These are phyloP conservation scores for Aspergillus flavus DNA, from an alignment of 2,329 filamentous ascomycete genomes.

Conservation along the genomic window DNA sequence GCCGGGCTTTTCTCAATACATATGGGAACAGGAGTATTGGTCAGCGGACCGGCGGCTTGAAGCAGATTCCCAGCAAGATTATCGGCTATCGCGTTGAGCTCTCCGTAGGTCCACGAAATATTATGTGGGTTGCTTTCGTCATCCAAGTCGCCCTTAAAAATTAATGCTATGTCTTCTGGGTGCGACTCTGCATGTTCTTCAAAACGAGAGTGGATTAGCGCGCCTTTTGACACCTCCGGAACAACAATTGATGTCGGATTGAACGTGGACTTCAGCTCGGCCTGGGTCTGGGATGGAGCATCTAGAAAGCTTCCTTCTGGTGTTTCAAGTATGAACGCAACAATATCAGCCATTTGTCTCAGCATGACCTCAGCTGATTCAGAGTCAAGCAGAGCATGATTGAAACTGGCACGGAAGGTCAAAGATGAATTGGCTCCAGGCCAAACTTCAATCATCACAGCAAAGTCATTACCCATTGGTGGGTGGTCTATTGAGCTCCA, in stretches of 20 bases:
- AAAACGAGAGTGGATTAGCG: conserved; percentile 31
- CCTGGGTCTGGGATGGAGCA: conserved; percentile 14
- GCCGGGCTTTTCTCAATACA: conserved; percentile 44
- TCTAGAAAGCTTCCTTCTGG: conserved; percentile 26
- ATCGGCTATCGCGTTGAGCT: conserved; percentile 40
- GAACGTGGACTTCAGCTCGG: conserved; percentile 23
- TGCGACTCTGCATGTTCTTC: conserved; percentile 28
- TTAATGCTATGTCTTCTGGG: conserved; percentile 31
- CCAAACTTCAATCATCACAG: conserved; percentile 37
- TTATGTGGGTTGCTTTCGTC: conserved; percentile 20
- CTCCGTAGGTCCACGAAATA: conserved; percentile 35
- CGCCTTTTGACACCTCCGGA: conserved; percentile 16
- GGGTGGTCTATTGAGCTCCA: conserved; percentile 26
- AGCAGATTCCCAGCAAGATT: conserved; percentile 34
- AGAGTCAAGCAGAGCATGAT: conserved; percentile 27
- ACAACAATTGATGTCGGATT: conserved; percentile 20
- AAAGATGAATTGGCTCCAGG: conserved; percentile 26
- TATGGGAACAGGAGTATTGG: conserved; percentile 36
- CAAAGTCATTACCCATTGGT: conserved; percentile 35
- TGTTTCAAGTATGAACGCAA: conserved; percentile 27
- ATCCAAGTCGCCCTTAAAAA: conserved; percentile 33
- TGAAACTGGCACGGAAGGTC: conserved; percentile 32
- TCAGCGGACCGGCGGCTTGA: conserved; percentile 27
- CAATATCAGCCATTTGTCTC: conserved; percentile 28
- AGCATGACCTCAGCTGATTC: conserved; percentile 29